Percentiles rank a stretch among this genome's conserved stretches.
Evolutionary conservation across 1,284 basidiomycete genomes (phyloP).

Genomic region (Phlebopus sp.): DNA sequence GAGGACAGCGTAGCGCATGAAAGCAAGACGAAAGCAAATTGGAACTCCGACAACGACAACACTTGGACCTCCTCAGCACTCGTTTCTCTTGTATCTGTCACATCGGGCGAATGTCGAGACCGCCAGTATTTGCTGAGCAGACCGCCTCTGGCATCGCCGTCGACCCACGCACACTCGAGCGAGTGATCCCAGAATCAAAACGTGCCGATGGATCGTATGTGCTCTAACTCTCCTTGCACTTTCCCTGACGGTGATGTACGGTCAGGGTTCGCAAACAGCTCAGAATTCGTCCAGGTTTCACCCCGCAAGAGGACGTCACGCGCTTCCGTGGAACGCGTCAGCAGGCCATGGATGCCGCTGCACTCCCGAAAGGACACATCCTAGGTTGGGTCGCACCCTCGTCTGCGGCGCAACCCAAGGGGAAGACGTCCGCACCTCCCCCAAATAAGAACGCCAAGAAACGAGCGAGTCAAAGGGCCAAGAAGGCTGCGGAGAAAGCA

Average conservation of each 20-base stretch:
- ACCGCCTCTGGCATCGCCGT: conserved; percentile 78
- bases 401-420: conserved; percentile 29
- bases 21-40: conserved; percentile 21
- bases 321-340: conserved; percentile 80
- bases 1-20: conserved; percentile 89
- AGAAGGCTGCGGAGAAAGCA: conserved; percentile 53
- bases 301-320: conserved; percentile 89
- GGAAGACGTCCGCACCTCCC: conserved; percentile 29
- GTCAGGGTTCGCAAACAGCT: conserved; percentile 83
- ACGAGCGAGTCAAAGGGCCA: conserved; percentile 75
- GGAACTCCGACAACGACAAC: conserved; percentile 23
- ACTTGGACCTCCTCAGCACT: conserved; percentile 3
- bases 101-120: conserved; percentile 60
- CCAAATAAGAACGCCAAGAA: conserved; percentile 68
- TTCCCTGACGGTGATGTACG: not conserved
- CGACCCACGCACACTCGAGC: conserved; percentile 79
- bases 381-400: conserved; percentile 73
- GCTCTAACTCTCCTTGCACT: conserved; percentile 2
- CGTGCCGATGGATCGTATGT: conserved; percentile 89
- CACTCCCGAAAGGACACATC: conserved; percentile 73
- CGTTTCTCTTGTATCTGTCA: not conserved
- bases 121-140: conserved; percentile 69
- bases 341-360: conserved; percentile 60
- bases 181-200: conserved; percentile 83
- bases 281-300: conserved; percentile 91